Percentiles rank a stretch among this genome's conserved stretches.
These are phyloP conservation scores for Schizothecium vesticola DNA, from an alignment of 495 filamentous ascomycete species.

Conservation along the genomic window DNA sequence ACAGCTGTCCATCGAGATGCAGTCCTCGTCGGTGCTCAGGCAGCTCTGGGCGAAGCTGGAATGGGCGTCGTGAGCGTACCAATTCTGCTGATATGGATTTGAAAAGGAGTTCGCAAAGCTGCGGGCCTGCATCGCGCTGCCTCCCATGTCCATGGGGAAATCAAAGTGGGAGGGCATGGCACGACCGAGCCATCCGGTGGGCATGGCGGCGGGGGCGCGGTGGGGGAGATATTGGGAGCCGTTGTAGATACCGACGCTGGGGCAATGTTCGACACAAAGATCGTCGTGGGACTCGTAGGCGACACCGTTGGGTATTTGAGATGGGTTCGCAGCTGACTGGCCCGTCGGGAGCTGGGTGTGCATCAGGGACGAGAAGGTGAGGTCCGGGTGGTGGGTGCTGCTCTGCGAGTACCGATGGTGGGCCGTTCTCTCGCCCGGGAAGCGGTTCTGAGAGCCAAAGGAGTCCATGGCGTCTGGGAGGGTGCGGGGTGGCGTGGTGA, in stretches of 20 bases:
- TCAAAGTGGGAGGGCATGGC: slow-evolving; percentile 9
- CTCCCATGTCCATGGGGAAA: slow-evolving; percentile 3
- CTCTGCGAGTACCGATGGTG: slow-evolving; percentile 23
- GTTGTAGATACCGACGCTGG: slow-evolving; percentile 30
- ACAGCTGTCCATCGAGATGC: slow-evolving; percentile 26
- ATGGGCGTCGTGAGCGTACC: slow-evolving; percentile 11
- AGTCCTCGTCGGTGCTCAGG: slow-evolving; percentile 26
- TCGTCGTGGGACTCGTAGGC: slow-evolving; percentile 36
- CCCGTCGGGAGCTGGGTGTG: not conserved
- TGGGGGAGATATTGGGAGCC: slow-evolving; percentile 30
- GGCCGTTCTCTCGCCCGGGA: slow-evolving; percentile 14
- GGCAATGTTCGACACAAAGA: slow-evolving; percentile 36
- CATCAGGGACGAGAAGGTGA: slow-evolving; percentile 14
- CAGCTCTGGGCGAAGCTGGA: slow-evolving; percentile 6
- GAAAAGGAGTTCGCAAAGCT: not conserved
- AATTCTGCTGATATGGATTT: slow-evolving; percentile 8
- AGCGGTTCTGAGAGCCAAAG: slow-evolving; percentile 15
- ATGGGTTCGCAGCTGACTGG: slow-evolving; percentile 1
- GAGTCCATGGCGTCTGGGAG: slow-evolving; percentile 18
- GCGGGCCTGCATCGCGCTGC: slow-evolving; percentile 15
- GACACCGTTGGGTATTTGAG: slow-evolving; percentile 7
- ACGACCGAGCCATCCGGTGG: slow-evolving; percentile 15
- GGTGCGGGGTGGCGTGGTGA: not conserved
- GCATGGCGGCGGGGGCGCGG: slow-evolving; percentile 16
- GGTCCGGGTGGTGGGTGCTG: slow-evolving; percentile 9